phyloP scores from a whole-genome alignment of 176 grass and related monocot genomes.

The Hordeum vulgare region DNA sequence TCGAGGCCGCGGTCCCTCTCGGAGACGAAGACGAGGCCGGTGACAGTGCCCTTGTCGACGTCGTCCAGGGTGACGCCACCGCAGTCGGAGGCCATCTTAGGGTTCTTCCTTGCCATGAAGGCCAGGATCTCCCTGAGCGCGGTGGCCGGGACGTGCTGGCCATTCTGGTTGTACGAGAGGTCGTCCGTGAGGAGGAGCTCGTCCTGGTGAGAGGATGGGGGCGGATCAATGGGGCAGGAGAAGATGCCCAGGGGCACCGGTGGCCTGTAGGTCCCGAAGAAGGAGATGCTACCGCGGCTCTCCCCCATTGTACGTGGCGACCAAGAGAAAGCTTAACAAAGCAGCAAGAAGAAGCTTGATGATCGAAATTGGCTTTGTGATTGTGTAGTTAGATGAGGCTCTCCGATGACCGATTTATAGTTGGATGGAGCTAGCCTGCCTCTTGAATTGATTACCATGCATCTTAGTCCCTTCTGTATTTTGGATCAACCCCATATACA shows the following conservation, averaged over 20 bases:
- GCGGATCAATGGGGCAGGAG: not conserved
- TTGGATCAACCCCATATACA: too few species aligned
- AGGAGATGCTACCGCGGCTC: slow-evolving; percentile 37
- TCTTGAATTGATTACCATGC: too few species aligned
- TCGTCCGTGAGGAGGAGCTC: slow-evolving; percentile 23
- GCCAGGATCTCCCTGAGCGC: not conserved
- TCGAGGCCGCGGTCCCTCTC: slow-evolving; percentile 36
- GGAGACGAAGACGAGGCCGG: slow-evolving; percentile 38
- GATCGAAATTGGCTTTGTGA: not conserved
- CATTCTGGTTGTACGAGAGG: slow-evolving; percentile 30
- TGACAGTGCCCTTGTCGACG: not conserved
- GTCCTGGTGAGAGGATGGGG: fast-evolving
- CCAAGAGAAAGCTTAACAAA: not conserved
- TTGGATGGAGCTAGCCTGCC: too few species aligned
- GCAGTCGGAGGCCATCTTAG: not conserved
- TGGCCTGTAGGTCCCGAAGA: slow-evolving; percentile 30
- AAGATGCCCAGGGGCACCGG: slow-evolving; percentile 32
- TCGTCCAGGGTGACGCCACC: slow-evolving; percentile 27
- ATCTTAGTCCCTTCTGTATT: too few species aligned
- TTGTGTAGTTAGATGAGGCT: not conserved
- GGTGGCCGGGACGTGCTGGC: not conserved
- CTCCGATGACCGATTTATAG: not conserved
- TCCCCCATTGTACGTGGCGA: not conserved
- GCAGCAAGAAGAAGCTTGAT: not conserved
- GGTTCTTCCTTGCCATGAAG: not conserved